These are phyloP conservation scores for Alternaria conjuncta DNA, from an alignment of 2,329 filamentous ascomycete genomes.

Conservation along the genomic window DNA sequence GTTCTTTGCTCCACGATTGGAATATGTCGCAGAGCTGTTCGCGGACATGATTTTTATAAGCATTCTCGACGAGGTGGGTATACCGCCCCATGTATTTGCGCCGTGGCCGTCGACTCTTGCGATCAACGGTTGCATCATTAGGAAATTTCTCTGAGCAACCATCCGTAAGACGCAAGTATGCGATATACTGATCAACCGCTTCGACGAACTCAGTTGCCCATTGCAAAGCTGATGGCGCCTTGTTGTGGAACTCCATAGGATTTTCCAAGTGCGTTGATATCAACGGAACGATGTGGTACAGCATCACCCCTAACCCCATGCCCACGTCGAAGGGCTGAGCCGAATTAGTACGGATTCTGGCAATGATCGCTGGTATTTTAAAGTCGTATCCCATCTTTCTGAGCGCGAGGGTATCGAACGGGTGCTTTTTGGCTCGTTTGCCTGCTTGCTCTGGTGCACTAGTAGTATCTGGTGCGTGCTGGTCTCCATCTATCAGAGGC, in stretches of 20 bases:
- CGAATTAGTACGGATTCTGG: not conserved
- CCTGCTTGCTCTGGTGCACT: not conserved
- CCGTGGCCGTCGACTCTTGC: not conserved
- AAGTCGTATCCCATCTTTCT: slow-evolving; percentile 3
- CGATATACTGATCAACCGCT: slow-evolving; percentile 10
- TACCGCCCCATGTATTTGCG: slow-evolving; percentile 10
- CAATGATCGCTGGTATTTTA: not conserved
- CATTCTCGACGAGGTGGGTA: not conserved
- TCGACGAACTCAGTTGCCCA: slow-evolving; percentile 6
- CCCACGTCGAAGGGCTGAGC: slow-evolving; percentile 11
- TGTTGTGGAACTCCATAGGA: slow-evolving; percentile 8
- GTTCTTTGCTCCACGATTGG: slow-evolving; percentile 1
- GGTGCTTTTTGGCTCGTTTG: not conserved
- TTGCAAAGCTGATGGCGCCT: not conserved
- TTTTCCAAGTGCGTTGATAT: slow-evolving; percentile 8
- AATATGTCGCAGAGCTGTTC: slow-evolving; percentile 13
- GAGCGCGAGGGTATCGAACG: not conserved
- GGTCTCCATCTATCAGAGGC: not conserved
- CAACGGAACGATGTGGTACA: slow-evolving; percentile 8
- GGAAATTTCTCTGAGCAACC: slow-evolving; percentile 5
- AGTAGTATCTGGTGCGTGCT: not conserved
- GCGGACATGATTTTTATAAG: slow-evolving; percentile 4
- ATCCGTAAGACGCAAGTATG: slow-evolving; percentile 3
- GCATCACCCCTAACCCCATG: slow-evolving; percentile 7
- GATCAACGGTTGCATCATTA: not conserved